Evolutionary conservation across 1,139 yeast genomes (phyloP).

Genomic region (Debaryomyces fabryi): DNA sequence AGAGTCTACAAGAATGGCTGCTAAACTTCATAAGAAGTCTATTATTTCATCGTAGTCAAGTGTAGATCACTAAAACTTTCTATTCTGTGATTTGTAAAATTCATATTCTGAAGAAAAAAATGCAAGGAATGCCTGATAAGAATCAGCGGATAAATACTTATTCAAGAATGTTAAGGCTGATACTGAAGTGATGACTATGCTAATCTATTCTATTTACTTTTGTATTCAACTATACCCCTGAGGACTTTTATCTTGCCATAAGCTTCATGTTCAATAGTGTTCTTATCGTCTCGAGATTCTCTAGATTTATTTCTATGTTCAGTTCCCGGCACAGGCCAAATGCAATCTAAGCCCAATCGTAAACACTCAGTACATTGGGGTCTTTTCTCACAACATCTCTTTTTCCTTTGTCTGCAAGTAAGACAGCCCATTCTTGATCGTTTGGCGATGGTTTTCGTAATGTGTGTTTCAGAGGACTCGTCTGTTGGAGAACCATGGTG

Average conservation of each 20-base stretch:
- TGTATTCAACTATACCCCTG: conserved; percentile 60
- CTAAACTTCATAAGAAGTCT: neutral
- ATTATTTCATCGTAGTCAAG: too few relatives aligned
- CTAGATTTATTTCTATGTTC: conserved; percentile 53
- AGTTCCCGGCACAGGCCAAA: conserved; percentile 55
- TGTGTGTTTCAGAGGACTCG: neutral
- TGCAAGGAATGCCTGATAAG: neutral
- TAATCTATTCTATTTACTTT: conserved; percentile 17
- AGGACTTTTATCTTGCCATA: conserved; percentile 63
- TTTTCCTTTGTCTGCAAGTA: conserved; percentile 49
- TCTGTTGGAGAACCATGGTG: neutral
- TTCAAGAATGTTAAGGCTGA: neutral
- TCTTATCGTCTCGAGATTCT: conserved; percentile 50
- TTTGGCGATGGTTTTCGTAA: conserved; percentile 17
- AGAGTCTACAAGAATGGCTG: neutral
- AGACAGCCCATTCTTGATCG: conserved; percentile 51
- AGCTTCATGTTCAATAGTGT: conserved; percentile 51
- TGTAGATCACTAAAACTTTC: neutral
- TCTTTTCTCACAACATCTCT: conserved; percentile 47
- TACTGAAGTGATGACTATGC: neutral
- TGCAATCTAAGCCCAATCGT: conserved; percentile 44
- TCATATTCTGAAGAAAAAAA: neutral
- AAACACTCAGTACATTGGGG: conserved; percentile 49
- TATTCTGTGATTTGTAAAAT: neutral
- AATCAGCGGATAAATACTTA: neutral